Base-by-base conservation (phyloP, 1,139 yeast genomes). In the Taiozyma sp. region DNA sequence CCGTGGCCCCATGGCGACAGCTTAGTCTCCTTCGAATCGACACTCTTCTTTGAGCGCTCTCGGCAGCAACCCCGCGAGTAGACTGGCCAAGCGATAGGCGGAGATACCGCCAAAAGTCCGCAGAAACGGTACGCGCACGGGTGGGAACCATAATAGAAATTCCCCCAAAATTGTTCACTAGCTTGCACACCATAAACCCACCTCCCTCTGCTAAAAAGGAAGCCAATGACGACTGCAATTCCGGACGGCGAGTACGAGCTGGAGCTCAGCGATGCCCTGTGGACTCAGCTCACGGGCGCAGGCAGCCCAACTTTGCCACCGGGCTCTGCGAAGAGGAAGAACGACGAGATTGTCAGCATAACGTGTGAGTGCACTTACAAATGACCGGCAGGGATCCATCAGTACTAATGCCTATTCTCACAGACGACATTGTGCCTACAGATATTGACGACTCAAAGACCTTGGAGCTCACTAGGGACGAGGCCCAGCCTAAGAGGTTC, bases 181-280 rank as follows among this genome's bases (percentile, higher is more conserved):
- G n/a, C 8, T n/a, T 32, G 14, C 19, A 32, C 16, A 7, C n/a
- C 12, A 9, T 7, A n/a, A n/a, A 7, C 3, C 14, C 19, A 32
- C 36, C 36, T 32, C 36, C 19, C 19, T 10, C 19, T 13, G 6
- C n/a, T 8, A 32, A 9, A 32, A n/a, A 32, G n/a, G 19, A 13
- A 52, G 41, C 23, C 23, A 38, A 38, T 51, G 8, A 29, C 29
- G 10, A 51, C 51, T 38, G 51, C 43, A 22, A 46, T 62, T 28
- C 50, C 60, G 0, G 65, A 62, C 43, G 65, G 65, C 4, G 65
- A 61, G 48, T 62, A 62, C 51, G 57, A 54, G 8, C 45, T 62
- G 4, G 56, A 51, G 9, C 30, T 62, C 2, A 49, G 58, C 4
- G 62, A 58, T 14, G 39, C 53, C 4, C 50, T 60, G n/a, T 44